A percentile compares a stretch with the other conserved stretches of the same genome.
Evolutionary conservation across 2,329 filamentous ascomycete genomes (phyloP).

Genomic region (Aurifilum marmelostoma): DNA sequence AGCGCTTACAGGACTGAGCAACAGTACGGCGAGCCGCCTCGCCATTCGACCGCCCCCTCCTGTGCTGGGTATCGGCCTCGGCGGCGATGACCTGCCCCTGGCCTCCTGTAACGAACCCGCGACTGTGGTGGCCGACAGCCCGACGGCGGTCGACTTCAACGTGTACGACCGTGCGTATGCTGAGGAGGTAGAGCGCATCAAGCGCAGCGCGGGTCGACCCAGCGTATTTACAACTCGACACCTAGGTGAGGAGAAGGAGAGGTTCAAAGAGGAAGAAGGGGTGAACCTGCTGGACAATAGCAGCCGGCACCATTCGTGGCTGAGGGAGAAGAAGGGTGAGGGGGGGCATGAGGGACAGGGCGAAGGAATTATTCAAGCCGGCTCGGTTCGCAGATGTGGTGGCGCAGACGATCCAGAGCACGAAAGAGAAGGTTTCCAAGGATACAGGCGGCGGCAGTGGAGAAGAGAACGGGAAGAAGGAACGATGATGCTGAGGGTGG

Average conservation of each 20-base stretch:
- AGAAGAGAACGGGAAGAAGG: background rate
- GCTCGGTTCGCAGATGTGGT: conserved; percentile 39
- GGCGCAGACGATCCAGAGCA: conserved; percentile 34
- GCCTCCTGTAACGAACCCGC: conserved; percentile 42
- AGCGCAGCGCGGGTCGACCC: conserved; percentile 41
- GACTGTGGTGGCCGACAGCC: conserved; percentile 77
- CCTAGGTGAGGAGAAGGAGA: conserved; percentile 49
- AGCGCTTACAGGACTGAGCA: background rate
- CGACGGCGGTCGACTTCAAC: conserved; percentile 80
- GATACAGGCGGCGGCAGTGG: background rate
- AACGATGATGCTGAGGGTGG: background rate
- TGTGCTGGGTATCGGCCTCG: conserved; percentile 75
- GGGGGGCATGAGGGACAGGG: conserved; percentile 33
- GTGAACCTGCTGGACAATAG: conserved; percentile 29
- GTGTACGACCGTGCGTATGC: conserved; percentile 90
- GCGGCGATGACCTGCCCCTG: conserved; percentile 53
- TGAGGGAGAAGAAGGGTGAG: conserved; percentile 3
- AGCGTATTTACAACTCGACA: conserved; percentile 55
- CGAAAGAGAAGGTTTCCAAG: conserved; percentile 18
- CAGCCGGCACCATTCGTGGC: background rate
- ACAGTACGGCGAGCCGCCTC: conserved; percentile 11
- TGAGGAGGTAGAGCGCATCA: conserved; percentile 77
- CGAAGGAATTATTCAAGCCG: conserved; percentile 7
- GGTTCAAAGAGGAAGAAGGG: conserved; percentile 43
- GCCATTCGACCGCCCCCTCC: background rate